Percentiles rank a stretch among this genome's conserved stretches.
These are phyloP conservation scores for Scytalidium lignicola DNA, from an alignment of 2,329 filamentous ascomycete genomes.

Conservation along the genomic window DNA sequence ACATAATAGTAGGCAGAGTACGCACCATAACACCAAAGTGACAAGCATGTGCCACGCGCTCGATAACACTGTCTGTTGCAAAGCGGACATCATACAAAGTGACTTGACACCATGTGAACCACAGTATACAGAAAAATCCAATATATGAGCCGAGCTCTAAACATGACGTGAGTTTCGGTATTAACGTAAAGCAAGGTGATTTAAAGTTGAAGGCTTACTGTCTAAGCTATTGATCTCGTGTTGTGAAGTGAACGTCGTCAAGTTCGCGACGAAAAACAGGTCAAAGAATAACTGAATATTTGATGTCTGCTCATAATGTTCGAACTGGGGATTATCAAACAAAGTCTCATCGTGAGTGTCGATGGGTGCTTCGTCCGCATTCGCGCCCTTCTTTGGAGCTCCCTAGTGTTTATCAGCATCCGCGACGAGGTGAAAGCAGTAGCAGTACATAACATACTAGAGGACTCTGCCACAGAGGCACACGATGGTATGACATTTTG, in stretches of 20 bases:
- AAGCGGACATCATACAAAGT: constrained; percentile 55
- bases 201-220: background rate
- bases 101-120: constrained; percentile 57
- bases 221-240: constrained; percentile 47
- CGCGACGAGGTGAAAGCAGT: background rate
- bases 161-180: constrained; percentile 12
- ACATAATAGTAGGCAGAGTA: constrained; percentile 25
- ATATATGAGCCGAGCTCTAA: constrained; percentile 43
- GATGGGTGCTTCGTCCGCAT: background rate
- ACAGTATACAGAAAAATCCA: constrained; percentile 43
- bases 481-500: background rate
- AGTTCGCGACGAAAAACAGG: constrained; percentile 55
- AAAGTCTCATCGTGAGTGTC: background rate
- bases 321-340: constrained; percentile 2
- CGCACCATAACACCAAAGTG: constrained; percentile 52
- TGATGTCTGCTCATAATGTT: constrained; percentile 2
- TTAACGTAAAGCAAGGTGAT: constrained; percentile 1
- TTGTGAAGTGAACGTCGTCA: constrained; percentile 50
- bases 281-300: constrained; percentile 49
- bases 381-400: background rate
- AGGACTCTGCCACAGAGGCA: background rate
- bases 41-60: constrained; percentile 45
- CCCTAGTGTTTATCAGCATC: background rate
- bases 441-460: background rate
- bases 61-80: constrained; percentile 48